These are phyloP conservation scores for Ampelomyces quisqualis DNA, from an alignment of 2,329 filamentous ascomycete species.

Conservation along the genomic window DNA sequence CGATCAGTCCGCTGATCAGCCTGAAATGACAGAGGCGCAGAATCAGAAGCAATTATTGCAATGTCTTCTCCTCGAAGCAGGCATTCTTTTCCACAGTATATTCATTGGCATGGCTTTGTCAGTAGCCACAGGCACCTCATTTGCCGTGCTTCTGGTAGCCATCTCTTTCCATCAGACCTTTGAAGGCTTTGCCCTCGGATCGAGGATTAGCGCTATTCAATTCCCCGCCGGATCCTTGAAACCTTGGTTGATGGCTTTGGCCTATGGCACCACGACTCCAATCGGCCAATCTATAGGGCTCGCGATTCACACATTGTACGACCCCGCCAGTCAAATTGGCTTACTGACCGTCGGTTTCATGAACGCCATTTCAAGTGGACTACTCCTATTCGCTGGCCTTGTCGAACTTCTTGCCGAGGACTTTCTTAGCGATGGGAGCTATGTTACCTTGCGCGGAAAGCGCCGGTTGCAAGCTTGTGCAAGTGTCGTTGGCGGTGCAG, in stretches of 20 bases:
- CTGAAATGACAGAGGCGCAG: slow-evolving; percentile 47
- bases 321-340: slow-evolving; percentile 51
- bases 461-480: slow-evolving; percentile 62
- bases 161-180: slow-evolving; percentile 73
- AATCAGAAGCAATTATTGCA: slow-evolving; percentile 66
- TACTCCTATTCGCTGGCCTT: slow-evolving; percentile 53
- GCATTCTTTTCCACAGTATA: slow-evolving; percentile 76
- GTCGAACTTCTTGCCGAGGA: slow-evolving; percentile 55
- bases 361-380: slow-evolving; percentile 52
- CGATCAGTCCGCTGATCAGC: slow-evolving; percentile 16
- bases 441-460: slow-evolving; percentile 58
- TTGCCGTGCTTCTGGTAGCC: slow-evolving; percentile 66
- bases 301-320: slow-evolving; percentile 53
- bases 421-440: slow-evolving; percentile 64
- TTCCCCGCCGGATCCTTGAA: slow-evolving; percentile 72
- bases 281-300: slow-evolving; percentile 54
- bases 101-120: slow-evolving; percentile 74
- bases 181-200: slow-evolving; percentile 68
- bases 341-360: slow-evolving; percentile 54
- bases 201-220: slow-evolving; percentile 66
- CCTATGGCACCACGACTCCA: slow-evolving; percentile 61
- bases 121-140: slow-evolving; percentile 65
- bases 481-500: slow-evolving; percentile 60
- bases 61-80: slow-evolving; percentile 72
- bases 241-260: slow-evolving; percentile 69